A percentile compares a stretch with the other conserved stretches of the same genome.
Conservation (phyloP, 495 filamentous ascomycete species). For the Monascus purpureus region DNA sequence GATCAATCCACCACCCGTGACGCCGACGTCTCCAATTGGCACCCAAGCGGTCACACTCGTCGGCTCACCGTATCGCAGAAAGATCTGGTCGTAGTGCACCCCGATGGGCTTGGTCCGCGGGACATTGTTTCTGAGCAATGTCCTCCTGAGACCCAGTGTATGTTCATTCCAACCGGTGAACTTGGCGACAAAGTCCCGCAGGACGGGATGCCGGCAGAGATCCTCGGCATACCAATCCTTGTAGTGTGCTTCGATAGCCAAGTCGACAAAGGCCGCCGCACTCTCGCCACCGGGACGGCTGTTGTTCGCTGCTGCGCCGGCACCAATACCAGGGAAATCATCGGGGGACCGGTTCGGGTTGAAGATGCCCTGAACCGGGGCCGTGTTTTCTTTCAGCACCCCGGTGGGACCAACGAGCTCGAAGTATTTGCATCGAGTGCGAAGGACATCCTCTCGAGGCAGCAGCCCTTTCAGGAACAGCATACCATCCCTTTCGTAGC, state of each 20-base stretch:
- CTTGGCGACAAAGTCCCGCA: no score
- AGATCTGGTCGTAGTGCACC: no score
- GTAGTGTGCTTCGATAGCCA: conserved; percentile 41
- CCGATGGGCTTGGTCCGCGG: no score
- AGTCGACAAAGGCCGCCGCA: conserved; percentile 36
- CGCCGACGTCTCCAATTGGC: no score
- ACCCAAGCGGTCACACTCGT: no score
- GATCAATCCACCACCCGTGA: conserved; percentile 46
- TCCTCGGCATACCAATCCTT: conserved; percentile 43
- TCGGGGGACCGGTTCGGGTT: conserved; percentile 30
- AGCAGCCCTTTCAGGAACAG: conserved; percentile 46
- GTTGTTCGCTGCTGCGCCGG: conserved; percentile 35
- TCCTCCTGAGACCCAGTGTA: no score
- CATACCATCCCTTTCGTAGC: conserved; percentile 44
- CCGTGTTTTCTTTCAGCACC: conserved; percentile 33
- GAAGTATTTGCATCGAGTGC: conserved; percentile 44
- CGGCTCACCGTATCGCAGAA: no score
- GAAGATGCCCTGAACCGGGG: conserved; percentile 37
- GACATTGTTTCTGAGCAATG: no score
- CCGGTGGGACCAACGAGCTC: conserved; percentile 36
- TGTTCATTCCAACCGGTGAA: no score
- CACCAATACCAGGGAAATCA: conserved; percentile 44
- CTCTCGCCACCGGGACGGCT: conserved; percentile 30
- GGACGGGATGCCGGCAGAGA: conserved; percentile 44
- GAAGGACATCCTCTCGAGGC: conserved; percentile 42